Evolutionary conservation across 176 grass and related monocot genomes (phyloP).

Genomic region (Hyparrhenia diplandra): DNA sequence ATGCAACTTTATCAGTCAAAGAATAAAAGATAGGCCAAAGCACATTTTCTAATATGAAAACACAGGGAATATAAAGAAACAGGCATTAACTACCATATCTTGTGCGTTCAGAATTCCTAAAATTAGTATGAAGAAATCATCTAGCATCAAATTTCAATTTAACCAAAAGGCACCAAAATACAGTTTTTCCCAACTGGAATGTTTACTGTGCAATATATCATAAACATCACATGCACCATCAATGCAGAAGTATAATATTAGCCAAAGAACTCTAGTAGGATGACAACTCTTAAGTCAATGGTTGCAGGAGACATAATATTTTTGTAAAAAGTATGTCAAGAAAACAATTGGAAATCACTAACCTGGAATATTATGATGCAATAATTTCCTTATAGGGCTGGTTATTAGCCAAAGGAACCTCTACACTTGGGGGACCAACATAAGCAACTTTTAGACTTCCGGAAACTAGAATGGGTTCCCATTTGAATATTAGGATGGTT

Average conservation of each 20-base stretch:
- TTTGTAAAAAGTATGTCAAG: neutral
- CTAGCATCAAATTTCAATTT: neutral
- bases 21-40: neutral
- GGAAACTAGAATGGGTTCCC: conserved; percentile 15
- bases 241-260: neutral
- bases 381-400: neutral
- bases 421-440: conserved; percentile 63
- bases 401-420: conserved; percentile 59
- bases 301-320: neutral
- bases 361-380: conserved; percentile 13
- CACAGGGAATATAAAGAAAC: neutral
- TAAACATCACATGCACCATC: neutral
- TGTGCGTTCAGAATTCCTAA: neutral
- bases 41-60: neutral
- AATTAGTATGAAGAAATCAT: neutral
- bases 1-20: neutral
- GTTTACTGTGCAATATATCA: neutral
- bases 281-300: neutral
- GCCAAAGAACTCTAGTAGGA: neutral
- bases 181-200: neutral
- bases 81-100: neutral
- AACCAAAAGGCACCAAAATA: neutral
- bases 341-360: conserved; percentile 17
- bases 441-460: conserved; percentile 50
- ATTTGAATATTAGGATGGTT: conserved; percentile 36